Conservation (phyloP, 371 early-diverging fungal species). For the Actinomucor elegans region DNA sequence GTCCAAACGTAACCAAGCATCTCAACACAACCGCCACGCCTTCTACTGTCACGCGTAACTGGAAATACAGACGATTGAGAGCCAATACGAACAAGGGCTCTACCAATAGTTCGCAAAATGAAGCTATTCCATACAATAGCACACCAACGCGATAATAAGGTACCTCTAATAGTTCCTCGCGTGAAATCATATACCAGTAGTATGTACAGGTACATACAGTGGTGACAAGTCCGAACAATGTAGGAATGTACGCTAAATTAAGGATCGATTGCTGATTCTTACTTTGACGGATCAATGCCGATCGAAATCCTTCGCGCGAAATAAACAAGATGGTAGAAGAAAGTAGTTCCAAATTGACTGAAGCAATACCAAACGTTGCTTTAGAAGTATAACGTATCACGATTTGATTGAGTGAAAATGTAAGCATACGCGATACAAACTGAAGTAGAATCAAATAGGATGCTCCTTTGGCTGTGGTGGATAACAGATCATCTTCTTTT, state of each 20-base stretch:
- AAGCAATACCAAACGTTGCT: slow-evolving; percentile 80
- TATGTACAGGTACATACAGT: slow-evolving; percentile 54
- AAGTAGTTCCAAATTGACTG: slow-evolving; percentile 84
- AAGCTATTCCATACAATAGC: slow-evolving; percentile 67
- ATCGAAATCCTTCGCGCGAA: slow-evolving; percentile 88
- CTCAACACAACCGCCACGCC: slow-evolving; percentile 75
- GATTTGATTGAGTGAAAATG: slow-evolving; percentile 80
- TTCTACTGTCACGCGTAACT: slow-evolving; percentile 78
- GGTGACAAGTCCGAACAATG: slow-evolving; percentile 59
- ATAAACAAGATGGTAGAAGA: slow-evolving; percentile 87
- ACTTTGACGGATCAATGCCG: slow-evolving; percentile 67
- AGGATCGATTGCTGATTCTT: slow-evolving; percentile 61
- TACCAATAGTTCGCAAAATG: slow-evolving; percentile 72
- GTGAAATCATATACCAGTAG: slow-evolving; percentile 43
- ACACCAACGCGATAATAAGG: slow-evolving; percentile 54
- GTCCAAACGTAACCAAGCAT: slow-evolving; percentile 66
- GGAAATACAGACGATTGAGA: slow-evolving; percentile 71
- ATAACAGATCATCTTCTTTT: slow-evolving; percentile 24
- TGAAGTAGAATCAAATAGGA: slow-evolving; percentile 78
- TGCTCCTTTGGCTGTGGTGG: slow-evolving; percentile 68
- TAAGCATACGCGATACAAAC: slow-evolving; percentile 74
- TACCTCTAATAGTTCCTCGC: slow-evolving; percentile 21
- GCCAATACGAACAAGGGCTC: slow-evolving; percentile 86
- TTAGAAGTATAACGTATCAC: slow-evolving; percentile 68
- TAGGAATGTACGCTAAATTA: slow-evolving; percentile 78